Evolutionary conservation across 805 yeast genomes (phyloP).

Genomic region (Ascoidea rubescens): DNA sequence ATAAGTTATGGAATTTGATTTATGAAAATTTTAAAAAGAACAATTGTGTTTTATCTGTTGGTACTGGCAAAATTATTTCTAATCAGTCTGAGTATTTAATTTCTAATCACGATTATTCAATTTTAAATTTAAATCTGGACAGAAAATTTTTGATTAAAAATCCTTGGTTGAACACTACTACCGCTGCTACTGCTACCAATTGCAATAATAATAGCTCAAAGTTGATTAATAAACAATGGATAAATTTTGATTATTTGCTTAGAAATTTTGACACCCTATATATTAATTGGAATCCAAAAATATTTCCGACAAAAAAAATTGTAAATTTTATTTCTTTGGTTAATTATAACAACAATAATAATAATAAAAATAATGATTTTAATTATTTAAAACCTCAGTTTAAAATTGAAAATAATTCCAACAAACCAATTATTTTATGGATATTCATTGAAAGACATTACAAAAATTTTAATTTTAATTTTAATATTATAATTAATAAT

Average conservation of each 20-base stretch:
- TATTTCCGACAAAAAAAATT: constrained; percentile 10
- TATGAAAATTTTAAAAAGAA: constrained; percentile 18
- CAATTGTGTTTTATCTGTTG: constrained; percentile 42
- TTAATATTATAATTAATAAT: constrained; percentile 5
- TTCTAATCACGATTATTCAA: constrained; percentile 59
- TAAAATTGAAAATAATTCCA: constrained; percentile 8
- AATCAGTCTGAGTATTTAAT: constrained; percentile 26
- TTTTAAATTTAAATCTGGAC: constrained; percentile 23
- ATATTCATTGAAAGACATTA: constrained; percentile 10
- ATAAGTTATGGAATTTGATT: constrained; percentile 22
- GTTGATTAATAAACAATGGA: constrained; percentile 9
- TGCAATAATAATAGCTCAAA: constrained; percentile 1
- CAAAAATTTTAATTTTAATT: constrained; percentile 2
- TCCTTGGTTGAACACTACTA: constrained; percentile 24
- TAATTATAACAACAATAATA: background rate
- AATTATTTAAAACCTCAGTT: background rate
- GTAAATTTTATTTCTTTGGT: too few relatives aligned
- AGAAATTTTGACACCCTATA: constrained; percentile 37
- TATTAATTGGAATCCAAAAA: constrained; percentile 48
- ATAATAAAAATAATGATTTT: background rate
- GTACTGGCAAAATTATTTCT: constrained; percentile 39
- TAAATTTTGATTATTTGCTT: constrained; percentile 18
- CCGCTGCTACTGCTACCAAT: background rate
- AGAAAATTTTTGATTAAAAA: constrained; percentile 23
- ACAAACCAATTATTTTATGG: constrained; percentile 19